Base-by-base conservation (phyloP, 805 yeast species). In the Grigorovia humatica region DNA sequence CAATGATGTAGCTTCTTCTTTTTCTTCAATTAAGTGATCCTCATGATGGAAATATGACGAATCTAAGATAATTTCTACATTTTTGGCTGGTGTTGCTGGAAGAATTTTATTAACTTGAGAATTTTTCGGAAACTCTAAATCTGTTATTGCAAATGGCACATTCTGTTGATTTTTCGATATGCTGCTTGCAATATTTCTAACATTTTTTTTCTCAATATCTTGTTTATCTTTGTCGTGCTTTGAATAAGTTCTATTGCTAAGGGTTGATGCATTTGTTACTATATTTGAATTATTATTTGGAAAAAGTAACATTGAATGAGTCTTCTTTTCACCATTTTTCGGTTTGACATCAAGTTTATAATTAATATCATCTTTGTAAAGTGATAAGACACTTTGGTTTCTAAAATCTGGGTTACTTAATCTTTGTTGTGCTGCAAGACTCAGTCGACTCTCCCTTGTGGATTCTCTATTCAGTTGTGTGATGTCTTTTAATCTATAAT, bases 81-180 rank as follows among this genome's bases (percentile, higher is more conserved):
- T 81, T 61, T 77, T 82, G 9, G 79, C 80, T 0, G 88, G 90
- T 0, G 89, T 83, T 2, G 82, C 79, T 2, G 90, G 88, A 7
- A 80, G 66, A 13, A 85, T 73, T 38, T 60, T 65, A 55, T 57
- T 65, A 46, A 57, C 75, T 66, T 59, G 72, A 59, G 61, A 81
- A 61, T 54, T 75, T 62, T 52, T 65, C 42, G 81, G 87, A 62
- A 56, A 83, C 59, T 66, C 67, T 1, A 69, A 48, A 32, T 62
- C 66, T 51, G 59, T 63, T 17, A 66, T 63, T 6, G 61, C 50
- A 4, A 58, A 51, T 17, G 68, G 58, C 12, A 65, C 55, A 46
- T 57, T 35, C 12, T 23, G 51, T 47, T 56, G 51, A 56, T 58
- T 47, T 35, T 55, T 57, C 1, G 67, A 60, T 6, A 58, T 38